Evolutionary conservation across 228 moss, liverwort and hornwort species (phyloP).

Genomic region (Sphagnum fallax): DNA sequence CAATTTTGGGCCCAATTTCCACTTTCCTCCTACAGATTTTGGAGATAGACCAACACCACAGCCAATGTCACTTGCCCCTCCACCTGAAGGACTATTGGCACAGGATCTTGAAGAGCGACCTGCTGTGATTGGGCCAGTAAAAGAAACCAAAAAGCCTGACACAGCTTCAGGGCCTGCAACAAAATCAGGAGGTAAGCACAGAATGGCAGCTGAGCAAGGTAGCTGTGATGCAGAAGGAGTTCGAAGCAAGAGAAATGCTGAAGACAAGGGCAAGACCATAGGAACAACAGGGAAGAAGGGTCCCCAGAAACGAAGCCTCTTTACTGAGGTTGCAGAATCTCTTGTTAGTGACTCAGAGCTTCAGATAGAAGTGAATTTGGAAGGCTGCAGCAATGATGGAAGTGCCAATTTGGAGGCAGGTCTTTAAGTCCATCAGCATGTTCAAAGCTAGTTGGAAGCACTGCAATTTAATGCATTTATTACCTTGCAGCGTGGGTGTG

Average conservation of each 20-base stretch:
- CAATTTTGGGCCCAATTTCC: conserved; percentile 82
- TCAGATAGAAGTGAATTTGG: conserved; percentile 47
- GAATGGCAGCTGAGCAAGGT: conserved; percentile 35
- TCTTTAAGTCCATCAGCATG: neutral
- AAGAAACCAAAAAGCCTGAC: conserved; percentile 20
- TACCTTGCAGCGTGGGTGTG: no score
- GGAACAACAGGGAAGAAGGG: conserved; percentile 37
- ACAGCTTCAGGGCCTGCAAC: conserved; percentile 15
- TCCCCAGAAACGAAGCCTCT: conserved; percentile 16
- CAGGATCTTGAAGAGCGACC: conserved; percentile 7
- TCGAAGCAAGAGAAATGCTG: conserved; percentile 50
- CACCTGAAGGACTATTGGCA: conserved; percentile 25
- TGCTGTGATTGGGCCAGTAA: conserved; percentile 6
- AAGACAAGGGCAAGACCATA: conserved; percentile 29
- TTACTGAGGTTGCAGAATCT: conserved; percentile 29
- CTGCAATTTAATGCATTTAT: no score
- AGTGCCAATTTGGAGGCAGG: conserved; percentile 43
- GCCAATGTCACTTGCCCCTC: conserved; percentile 61
- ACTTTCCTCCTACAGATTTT: conserved; percentile 58
- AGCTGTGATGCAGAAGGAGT: conserved; percentile 16
- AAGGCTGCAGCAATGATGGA: conserved; percentile 52
- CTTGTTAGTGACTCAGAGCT: conserved; percentile 36
- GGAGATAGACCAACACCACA: conserved; percentile 44
- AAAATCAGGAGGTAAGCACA: conserved; percentile 36
- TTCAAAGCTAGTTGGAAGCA: no score